Evolutionary conservation across 2,329 filamentous ascomycete species (phyloP), one percentile per base, ranked within the genome.

Genomic region (Aspergillus hiratsukae): DNA sequence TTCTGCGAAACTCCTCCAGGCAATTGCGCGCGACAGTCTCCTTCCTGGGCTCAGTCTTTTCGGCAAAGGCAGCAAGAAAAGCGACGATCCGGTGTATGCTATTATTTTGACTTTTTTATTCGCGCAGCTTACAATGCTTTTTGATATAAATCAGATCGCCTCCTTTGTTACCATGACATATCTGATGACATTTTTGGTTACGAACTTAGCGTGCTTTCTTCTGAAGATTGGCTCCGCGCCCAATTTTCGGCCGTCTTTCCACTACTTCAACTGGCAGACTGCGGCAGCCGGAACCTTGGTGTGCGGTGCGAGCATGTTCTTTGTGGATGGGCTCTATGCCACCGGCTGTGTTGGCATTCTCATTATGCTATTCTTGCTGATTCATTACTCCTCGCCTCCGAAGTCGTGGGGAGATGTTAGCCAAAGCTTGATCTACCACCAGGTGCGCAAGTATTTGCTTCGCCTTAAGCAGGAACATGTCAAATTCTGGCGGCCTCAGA

Each of bases 321-420:
- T 95, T 69, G 90, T 95, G 25, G 89, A 95, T 69, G 88, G 87
- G 28, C 80, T 90, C 0, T 93, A 91, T 64, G 91, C 91, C 0
- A 84, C 87, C 1, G 85, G 84, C 1, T 91, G 89, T 51, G 86
- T 94, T 19, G 86, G 83, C 11, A 77, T 92, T 19, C 77, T 95
- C 7, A 78, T 93, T 7, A 73, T 89, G n/a, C 78, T 96, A 1
- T 96, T 96, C 69, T 74, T 92, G 17, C 75, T 95, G 35, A 94
- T 96, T 28, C 91, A 96, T 67, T 96, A 93, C 64, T 86, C 88
- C 0, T 88, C 88, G 31, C 89, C 90, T 0, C 91, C 91, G 0
- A 96, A 95, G 68, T 84, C 88, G 37, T 96, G 91, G 91, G 91
- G 91, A 1, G 91, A 95, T 71, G 90, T 96, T 19, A 92, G 89